Evolutionary conservation across 306 rosid genomes (phyloP).

Genomic region (Dalbergia cochinchinensis): DNA sequence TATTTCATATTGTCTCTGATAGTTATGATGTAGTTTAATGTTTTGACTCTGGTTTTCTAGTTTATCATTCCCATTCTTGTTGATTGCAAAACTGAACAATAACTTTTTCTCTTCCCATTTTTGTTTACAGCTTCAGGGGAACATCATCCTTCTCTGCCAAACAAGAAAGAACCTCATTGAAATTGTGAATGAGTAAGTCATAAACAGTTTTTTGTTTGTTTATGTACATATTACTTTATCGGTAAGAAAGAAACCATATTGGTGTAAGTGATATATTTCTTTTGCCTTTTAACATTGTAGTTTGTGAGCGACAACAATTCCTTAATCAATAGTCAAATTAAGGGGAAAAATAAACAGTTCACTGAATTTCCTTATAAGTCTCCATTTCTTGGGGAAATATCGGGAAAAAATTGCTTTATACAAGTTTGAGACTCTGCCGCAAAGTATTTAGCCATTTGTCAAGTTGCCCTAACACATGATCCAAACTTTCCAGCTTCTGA

Average conservation of each 20-base stretch:
- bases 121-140: slow-evolving; percentile 63
- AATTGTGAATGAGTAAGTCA: slow-evolving; percentile 68
- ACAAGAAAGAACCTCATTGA: slow-evolving; percentile 61
- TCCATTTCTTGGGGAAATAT: too few relatives aligned
- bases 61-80: slow-evolving; percentile 2
- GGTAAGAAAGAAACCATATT: neutral
- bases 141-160: slow-evolving; percentile 65
- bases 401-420: too few relatives aligned
- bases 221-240: neutral
- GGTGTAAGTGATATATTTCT: neutral
- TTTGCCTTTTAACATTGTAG: too few relatives aligned
- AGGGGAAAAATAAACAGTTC: too few relatives aligned
- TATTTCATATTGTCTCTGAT: neutral
- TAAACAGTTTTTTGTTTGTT: neutral
- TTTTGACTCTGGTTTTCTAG: slow-evolving; percentile 3
- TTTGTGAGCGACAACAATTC: too few relatives aligned
- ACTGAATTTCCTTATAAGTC: too few relatives aligned
- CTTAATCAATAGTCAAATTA: too few relatives aligned
- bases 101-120: neutral
- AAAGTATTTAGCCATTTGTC: too few relatives aligned
- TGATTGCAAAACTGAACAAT: neutral
- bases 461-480: too few relatives aligned
- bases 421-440: too few relatives aligned
- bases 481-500: too few relatives aligned
- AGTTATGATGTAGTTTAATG: neutral